Percentiles rank a stretch among this genome's conserved stretches.
These are phyloP conservation scores for Pseudogymnoascus sp. DNA, from an alignment of 2,329 filamentous ascomycete genomes.

Conservation along the genomic window DNA sequence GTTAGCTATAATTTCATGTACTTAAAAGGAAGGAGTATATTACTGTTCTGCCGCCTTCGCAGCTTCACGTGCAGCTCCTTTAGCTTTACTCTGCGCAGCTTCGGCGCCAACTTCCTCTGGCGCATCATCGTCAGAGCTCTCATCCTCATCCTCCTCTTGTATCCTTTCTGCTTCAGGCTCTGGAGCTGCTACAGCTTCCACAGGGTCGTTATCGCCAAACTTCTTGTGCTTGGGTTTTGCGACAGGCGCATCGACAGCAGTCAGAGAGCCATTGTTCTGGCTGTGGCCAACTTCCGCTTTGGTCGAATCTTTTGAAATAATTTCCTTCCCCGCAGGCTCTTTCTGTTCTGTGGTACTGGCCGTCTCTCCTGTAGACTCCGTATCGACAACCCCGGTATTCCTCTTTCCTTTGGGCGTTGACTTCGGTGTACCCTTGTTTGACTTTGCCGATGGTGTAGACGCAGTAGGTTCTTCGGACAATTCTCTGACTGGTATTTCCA, in stretches of 20 bases:
- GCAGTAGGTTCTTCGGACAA: not conserved
- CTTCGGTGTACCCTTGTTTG: not conserved
- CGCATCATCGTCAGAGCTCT: conserved; percentile 25
- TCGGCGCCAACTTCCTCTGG: conserved; percentile 25
- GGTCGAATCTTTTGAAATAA: not conserved
- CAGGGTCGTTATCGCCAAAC: conserved; percentile 22
- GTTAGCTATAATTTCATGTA: not conserved
- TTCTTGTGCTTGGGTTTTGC: conserved; percentile 19
- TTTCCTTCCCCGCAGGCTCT: not conserved
- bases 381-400: not conserved
- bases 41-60: conserved; percentile 25
- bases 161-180: conserved; percentile 11
- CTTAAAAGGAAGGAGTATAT: not conserved
- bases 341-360: not conserved
- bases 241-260: not conserved
- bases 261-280: not conserved
- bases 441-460: not conserved
- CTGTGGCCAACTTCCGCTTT: not conserved
- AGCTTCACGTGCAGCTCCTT: conserved; percentile 20
- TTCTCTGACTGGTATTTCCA: conserved; percentile 21
- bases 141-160: not conserved
- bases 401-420: not conserved
- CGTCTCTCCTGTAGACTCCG: not conserved
- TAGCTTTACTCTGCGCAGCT: conserved; percentile 20
- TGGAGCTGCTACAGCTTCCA: conserved; percentile 15